phyloP scores from a whole-genome alignment of 106 monocot species.

The Iris macrosiphon region DNA sequence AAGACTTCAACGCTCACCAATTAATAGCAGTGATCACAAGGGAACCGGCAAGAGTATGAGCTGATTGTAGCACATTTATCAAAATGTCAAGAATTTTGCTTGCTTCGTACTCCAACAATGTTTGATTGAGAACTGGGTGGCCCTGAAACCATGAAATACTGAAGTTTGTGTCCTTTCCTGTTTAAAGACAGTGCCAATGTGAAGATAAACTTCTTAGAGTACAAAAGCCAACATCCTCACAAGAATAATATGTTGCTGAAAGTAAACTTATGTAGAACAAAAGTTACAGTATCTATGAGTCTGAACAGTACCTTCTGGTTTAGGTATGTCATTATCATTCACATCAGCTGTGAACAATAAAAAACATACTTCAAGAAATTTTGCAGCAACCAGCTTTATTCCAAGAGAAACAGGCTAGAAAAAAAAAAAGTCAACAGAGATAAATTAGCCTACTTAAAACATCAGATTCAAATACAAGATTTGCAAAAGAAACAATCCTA shows the following conservation, averaged over 20 bases:
- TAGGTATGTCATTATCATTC: constrained; percentile 17
- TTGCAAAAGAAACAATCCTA: too few relatives aligned
- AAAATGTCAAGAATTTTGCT: constrained; percentile 50
- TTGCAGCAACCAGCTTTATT: constrained; percentile 56
- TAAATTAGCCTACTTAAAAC: too few relatives aligned
- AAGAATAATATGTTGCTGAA: too few relatives aligned
- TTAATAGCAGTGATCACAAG: constrained; percentile 54
- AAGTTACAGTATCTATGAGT: neutral
- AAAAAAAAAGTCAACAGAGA: too few relatives aligned
- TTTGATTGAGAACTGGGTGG: constrained; percentile 49
- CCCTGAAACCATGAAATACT: constrained; percentile 34
- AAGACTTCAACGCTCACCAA: constrained; percentile 31
- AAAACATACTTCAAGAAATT: constrained; percentile 76
- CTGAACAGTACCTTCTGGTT: constrained; percentile 45
- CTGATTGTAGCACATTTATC: constrained; percentile 49
- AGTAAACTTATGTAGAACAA: neutral
- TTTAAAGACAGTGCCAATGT: neutral
- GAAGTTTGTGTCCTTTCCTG: constrained; percentile 44
- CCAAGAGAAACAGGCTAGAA: constrained; percentile 53
- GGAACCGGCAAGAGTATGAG: constrained; percentile 36
- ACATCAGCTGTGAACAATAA: constrained; percentile 51
- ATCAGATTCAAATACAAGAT: too few relatives aligned
- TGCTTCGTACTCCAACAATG: constrained; percentile 41
- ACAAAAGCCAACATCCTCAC: neutral
- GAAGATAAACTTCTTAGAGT: neutral